Base-by-base conservation (phyloP, 192 early-diverging fungal genomes). In the Coemansia sp. region DNA sequence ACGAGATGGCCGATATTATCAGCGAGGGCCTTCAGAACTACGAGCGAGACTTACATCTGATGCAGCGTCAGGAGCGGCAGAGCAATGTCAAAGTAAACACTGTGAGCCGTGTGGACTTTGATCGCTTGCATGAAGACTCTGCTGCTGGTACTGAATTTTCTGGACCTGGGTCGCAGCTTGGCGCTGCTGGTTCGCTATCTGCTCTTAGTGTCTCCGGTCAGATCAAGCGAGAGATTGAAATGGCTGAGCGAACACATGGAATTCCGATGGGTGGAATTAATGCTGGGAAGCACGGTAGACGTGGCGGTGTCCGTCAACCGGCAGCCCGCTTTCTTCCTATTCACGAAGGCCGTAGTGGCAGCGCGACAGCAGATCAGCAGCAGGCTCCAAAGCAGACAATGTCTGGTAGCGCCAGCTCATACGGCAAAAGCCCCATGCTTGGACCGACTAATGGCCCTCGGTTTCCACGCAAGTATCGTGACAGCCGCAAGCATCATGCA, bases 1-100 rank as follows among this genome's bases (percentile, higher is more conserved):
- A 90, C 50, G 94, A 95, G 39, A 86, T 95, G 67, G 84, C 88
- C 27, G 92, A 95, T 57, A 93, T 95, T 73, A 98, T 98, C 75
- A 98, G 91, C 77, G 95, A 98, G 73, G 95, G 94, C 2, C 84
- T 98, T n/a, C 92, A 91, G 70, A 85, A 92, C 64, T 98, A 96
- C 62, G 94, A 98, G 69, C 76, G 85, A 50, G 88, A 91, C 31
- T 77, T 92, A 62, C 87, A 85, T 31, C 68, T 81, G 61, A 76
- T 76, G 67, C 76, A 78, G 68, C 76, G 70, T 8, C 70, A 80
- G 59, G 72, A 78, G 63, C 67, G 74, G 27, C 79, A 80, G 60
- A 65, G 56, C 57, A 81, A 68, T 50, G 57, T 67, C 66, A 91
- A 91, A 79, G 84, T 91, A 25, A 79, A 80, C 55, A 87, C 88